A percentile compares a stretch with the other conserved stretches of the same genome.
Conservation (phyloP, 2,329 filamentous ascomycete genomes). For the Decorospora gaudefroyi region DNA sequence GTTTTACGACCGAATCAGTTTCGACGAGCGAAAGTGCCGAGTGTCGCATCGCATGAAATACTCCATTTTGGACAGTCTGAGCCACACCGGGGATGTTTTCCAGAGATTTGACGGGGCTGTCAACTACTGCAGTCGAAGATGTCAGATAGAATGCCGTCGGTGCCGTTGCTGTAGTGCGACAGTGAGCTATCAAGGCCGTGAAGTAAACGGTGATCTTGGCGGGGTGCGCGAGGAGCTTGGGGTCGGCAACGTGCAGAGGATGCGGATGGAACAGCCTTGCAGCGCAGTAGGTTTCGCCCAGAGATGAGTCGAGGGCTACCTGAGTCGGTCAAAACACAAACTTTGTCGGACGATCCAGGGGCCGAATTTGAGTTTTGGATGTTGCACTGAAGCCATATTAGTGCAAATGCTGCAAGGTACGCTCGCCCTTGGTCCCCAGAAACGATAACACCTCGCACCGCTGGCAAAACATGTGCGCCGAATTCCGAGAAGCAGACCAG, state of each 20-base stretch:
- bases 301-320: constrained; percentile 17
- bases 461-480: constrained; percentile 24
- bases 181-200: constrained; percentile 1
- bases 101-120: constrained; percentile 32
- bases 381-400: constrained; percentile 34
- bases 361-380: constrained; percentile 34
- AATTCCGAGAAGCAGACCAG: constrained; percentile 34
- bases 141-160: constrained; percentile 24
- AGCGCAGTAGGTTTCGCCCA: constrained; percentile 8
- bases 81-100: constrained; percentile 34
- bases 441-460: no score
- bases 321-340: constrained; percentile 26
- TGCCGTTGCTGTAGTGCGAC: constrained; percentile 34
- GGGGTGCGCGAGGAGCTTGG: background rate
- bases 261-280: constrained; percentile 12
- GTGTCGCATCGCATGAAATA: constrained; percentile 44
- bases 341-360: constrained; percentile 29
- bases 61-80: constrained; percentile 22
- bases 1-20: constrained; percentile 8
- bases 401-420: constrained; percentile 45
- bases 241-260: constrained; percentile 4
- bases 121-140: constrained; percentile 35
- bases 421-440: no score
- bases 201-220: constrained; percentile 1
- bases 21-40: constrained; percentile 12